Conservation (phyloP, 352 stramenopile species). For the Plasmopara viticola region DNA sequence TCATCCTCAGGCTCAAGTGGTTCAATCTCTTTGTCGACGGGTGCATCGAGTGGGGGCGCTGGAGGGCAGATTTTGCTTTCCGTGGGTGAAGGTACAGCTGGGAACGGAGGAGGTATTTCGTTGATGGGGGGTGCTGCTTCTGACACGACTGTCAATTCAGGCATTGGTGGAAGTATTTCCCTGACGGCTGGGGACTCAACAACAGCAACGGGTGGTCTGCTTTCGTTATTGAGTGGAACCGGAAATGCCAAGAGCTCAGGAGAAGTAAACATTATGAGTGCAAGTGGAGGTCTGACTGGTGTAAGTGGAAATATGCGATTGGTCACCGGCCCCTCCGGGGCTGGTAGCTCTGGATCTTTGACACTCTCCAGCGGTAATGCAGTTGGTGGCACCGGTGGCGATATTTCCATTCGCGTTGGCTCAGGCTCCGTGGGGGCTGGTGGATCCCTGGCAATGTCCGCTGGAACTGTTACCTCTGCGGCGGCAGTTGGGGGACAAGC, state of each 20-base stretch:
- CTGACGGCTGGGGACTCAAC: too few species aligned
- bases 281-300: conserved; percentile 25
- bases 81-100: too few species aligned
- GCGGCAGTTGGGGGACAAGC: too few species aligned
- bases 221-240: conserved; percentile 33
- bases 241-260: conserved; percentile 37
- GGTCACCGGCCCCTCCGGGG: conserved; percentile 8
- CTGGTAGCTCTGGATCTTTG: background rate
- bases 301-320: conserved; percentile 47
- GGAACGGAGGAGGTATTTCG: too few species aligned
- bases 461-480: too few species aligned
- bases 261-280: conserved; percentile 32
- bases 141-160: too few species aligned
- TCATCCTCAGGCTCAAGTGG: conserved; percentile 23
- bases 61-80: too few species aligned
- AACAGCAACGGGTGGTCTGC: background rate
- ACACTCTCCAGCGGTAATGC: conserved; percentile 38
- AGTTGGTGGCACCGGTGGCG: conserved; percentile 38
- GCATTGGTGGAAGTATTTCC: too few species aligned
- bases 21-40: background rate
- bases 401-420: conserved; percentile 38
- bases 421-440: conserved; percentile 32
- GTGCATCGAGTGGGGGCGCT: too few species aligned
- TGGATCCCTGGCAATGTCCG: too few species aligned
- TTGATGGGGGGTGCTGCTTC: too few species aligned